Evolutionary conservation across 2,329 filamentous ascomycete species (phyloP).

Genomic region (Sclerotinia sclerotiorum): DNA sequence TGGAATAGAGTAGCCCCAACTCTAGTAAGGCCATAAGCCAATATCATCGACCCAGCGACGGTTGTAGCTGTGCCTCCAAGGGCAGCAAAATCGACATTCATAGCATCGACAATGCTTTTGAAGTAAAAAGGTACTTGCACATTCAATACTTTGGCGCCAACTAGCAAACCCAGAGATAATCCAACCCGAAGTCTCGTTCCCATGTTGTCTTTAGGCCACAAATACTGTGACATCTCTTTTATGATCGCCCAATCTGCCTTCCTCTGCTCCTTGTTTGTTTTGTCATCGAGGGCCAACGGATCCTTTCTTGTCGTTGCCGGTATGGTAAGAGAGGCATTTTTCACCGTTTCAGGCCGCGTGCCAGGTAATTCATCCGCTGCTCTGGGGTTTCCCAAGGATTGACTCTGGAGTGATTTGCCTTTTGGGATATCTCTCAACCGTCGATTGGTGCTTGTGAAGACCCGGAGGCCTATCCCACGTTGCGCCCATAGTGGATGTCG

Average conservation of each 20-base stretch:
- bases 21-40: constrained; percentile 86
- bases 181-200: constrained; percentile 83
- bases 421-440: constrained; percentile 31
- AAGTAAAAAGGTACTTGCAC: constrained; percentile 99
- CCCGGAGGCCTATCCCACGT: constrained; percentile 31
- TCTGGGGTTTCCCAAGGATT: constrained; percentile 30
- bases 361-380: constrained; percentile 31
- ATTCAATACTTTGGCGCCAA: constrained; percentile 93
- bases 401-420: constrained; percentile 27
- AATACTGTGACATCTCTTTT: constrained; percentile 92
- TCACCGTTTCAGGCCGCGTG: constrained; percentile 32
- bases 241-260: constrained; percentile 99
- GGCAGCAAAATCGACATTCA: constrained; percentile 92
- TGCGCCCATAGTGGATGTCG: constrained; percentile 32
- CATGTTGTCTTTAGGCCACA: constrained; percentile 90
- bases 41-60: constrained; percentile 86
- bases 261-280: constrained; percentile 80
- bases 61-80: constrained; percentile 86
- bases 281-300: constrained; percentile 63
- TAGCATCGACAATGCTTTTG: constrained; percentile 94
- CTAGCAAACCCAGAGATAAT: constrained; percentile 76
- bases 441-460: constrained; percentile 37
- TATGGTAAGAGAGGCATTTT: constrained; percentile 29
- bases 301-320: constrained; percentile 45
- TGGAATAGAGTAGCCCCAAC: constrained; percentile 89